Conservation (phyloP, 208 protist genomes). For the Leishmania amazonensis region DNA sequence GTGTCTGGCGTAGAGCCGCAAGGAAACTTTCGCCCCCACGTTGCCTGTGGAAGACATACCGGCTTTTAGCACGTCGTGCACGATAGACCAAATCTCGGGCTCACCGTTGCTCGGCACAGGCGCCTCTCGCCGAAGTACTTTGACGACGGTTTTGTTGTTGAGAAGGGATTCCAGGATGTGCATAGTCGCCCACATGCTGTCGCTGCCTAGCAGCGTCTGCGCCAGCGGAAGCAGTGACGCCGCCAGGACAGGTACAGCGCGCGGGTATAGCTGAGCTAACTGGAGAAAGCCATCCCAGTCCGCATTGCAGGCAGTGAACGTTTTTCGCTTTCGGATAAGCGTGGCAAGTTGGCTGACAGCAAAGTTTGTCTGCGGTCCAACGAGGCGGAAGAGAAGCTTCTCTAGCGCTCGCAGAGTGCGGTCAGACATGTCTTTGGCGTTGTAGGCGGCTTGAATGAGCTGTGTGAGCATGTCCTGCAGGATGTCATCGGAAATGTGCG, state of each 20-base stretch:
- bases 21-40: background rate
- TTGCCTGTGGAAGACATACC: background rate
- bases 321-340: conserved; percentile 11
- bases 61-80: background rate
- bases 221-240: background rate
- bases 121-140: background rate
- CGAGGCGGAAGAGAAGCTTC: conserved; percentile 2
- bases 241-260: background rate
- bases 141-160: background rate
- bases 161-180: background rate
- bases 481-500: background rate
- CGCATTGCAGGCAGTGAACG: background rate
- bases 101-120: background rate
- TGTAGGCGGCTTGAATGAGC: conserved; percentile 19
- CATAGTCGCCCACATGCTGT: background rate
- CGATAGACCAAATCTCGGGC: background rate
- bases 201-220: background rate
- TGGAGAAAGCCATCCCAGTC: background rate
- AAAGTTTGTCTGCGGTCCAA: conserved; percentile 15
- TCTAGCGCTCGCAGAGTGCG: background rate
- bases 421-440: conserved; percentile 32
- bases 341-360: conserved; percentile 4
- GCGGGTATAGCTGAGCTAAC: background rate
- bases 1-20: background rate
- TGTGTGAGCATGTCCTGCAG: conserved; percentile 3